phyloP scores from a whole-genome alignment of 2,329 filamentous ascomycete genomes.

The Neurospora crassa region DNA sequence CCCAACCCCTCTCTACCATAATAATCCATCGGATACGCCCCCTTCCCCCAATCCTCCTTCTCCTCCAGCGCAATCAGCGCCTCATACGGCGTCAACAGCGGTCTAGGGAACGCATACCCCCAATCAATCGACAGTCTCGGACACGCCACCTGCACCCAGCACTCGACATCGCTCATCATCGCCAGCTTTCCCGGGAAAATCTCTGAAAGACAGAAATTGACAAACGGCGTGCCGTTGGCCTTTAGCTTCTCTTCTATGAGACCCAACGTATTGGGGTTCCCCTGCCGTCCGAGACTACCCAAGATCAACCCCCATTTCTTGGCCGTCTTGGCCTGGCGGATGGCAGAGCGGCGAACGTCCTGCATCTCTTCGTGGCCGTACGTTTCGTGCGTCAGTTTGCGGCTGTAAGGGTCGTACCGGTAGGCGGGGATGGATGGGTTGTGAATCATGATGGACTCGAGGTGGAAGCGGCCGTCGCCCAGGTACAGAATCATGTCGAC shows the following conservation, averaged over 20 bases:
- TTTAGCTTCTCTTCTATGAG: slow-evolving; percentile 73
- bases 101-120: slow-evolving; percentile 90
- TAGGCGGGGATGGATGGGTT: slow-evolving; percentile 88
- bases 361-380: slow-evolving; percentile 93
- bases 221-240: slow-evolving; percentile 63
- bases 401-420: slow-evolving; percentile 92
- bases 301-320: slow-evolving; percentile 93
- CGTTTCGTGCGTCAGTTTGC: slow-evolving; percentile 79
- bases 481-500: slow-evolving; percentile 81
- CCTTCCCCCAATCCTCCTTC: slow-evolving; percentile 63
- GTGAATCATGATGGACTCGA: slow-evolving; percentile 98
- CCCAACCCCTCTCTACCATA: slow-evolving; percentile 89
- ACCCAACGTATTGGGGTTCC: slow-evolving; percentile 85
- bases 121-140: slow-evolving; percentile 96
- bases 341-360: slow-evolving; percentile 65
- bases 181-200: slow-evolving; percentile 95
- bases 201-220: slow-evolving; percentile 83
- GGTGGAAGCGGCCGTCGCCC: slow-evolving; percentile 87
- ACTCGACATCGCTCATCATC: slow-evolving; percentile 88
- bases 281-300: slow-evolving; percentile 84
- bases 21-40: slow-evolving; percentile 95
- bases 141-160: slow-evolving; percentile 97
- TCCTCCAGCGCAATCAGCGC: slow-evolving; percentile 81
- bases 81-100: slow-evolving; percentile 88
- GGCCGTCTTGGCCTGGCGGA: slow-evolving; percentile 63